Percentiles rank a stretch among this genome's conserved stretches.
phyloP scores from a whole-genome alignment of 257 asterid genomes.

The Rhazya stricta region DNA sequence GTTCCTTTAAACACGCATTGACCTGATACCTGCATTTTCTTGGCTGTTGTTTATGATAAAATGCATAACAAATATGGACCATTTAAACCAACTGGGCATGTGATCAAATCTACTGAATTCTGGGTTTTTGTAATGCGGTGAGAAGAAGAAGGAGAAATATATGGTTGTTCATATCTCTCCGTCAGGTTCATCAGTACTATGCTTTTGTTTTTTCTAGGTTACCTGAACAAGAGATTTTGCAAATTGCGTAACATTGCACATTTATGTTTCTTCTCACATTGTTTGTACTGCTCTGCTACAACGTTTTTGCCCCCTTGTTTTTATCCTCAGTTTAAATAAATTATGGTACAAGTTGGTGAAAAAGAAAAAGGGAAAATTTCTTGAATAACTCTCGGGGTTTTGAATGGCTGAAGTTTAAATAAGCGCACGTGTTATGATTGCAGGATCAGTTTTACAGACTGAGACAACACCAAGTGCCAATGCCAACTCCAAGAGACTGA shows the following conservation, averaged over 20 bases:
- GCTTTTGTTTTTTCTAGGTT: neutral
- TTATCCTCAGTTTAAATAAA: neutral
- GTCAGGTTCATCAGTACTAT: neutral
- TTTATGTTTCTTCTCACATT: neutral
- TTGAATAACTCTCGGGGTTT: neutral
- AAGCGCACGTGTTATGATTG: slow-evolving; percentile 15
- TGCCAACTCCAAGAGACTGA: slow-evolving; percentile 60
- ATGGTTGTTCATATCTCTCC: neutral
- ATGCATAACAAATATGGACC: neutral
- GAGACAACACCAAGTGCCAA: slow-evolving; percentile 30
- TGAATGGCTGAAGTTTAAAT: neutral
- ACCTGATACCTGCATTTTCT: neutral
- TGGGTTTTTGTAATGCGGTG: neutral
- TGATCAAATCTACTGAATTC: slow-evolving; percentile 2
- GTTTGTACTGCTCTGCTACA: neutral
- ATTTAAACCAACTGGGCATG: slow-evolving; percentile 1
- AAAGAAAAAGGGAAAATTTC: neutral
- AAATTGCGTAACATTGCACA: slow-evolving; percentile 22
- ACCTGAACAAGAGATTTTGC: slow-evolving; percentile 2
- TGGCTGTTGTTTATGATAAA: neutral
- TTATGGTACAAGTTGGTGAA: slow-evolving; percentile 6
- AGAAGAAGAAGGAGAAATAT: neutral
- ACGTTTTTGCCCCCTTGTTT: neutral
- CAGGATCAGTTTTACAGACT: slow-evolving; percentile 22
- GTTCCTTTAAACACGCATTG: neutral